Percentiles rank a stretch among this genome's conserved stretches.
These are phyloP conservation scores for Candida ficus DNA, from an alignment of 805 yeast species.

Conservation along the genomic window DNA sequence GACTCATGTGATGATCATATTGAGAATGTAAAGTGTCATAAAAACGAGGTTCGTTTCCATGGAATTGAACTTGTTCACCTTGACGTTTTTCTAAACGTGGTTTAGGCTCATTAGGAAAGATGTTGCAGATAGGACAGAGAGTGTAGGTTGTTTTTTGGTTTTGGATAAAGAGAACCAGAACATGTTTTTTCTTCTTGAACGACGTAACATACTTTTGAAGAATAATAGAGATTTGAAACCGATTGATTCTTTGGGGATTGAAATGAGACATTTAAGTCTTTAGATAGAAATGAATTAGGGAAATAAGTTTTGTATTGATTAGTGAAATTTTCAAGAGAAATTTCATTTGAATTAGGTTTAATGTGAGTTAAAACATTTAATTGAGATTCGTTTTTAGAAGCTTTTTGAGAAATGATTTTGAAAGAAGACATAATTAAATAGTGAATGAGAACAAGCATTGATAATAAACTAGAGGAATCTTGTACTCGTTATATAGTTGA, in stretches of 20 bases:
- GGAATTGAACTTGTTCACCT: not conserved
- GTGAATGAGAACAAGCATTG: no score
- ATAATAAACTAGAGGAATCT: no score
- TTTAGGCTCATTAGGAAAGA: not conserved
- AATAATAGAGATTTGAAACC: constrained; percentile 1
- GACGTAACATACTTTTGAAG: constrained; percentile 5
- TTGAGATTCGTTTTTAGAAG: no score
- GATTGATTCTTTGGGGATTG: not conserved
- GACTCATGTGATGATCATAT: constrained; percentile 7
- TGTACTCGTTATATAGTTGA: no score
- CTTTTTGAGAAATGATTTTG: no score
- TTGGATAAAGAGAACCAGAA: not conserved
- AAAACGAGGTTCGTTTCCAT: constrained; percentile 3
- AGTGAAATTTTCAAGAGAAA: no score
- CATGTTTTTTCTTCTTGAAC: not conserved
- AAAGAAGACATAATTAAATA: no score
- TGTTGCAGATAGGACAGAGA: constrained; percentile 6
- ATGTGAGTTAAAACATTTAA: no score
- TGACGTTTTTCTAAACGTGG: constrained; percentile 1
- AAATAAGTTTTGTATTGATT: no score
- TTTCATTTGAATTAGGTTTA: no score
- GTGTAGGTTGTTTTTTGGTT: not conserved
- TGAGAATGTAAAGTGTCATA: constrained; percentile 7
- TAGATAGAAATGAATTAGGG: not conserved
- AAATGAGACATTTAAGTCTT: not conserved